These are phyloP conservation scores for Jasminum sambac DNA, from an alignment of 257 asterid genomes.

Conservation along the genomic window DNA sequence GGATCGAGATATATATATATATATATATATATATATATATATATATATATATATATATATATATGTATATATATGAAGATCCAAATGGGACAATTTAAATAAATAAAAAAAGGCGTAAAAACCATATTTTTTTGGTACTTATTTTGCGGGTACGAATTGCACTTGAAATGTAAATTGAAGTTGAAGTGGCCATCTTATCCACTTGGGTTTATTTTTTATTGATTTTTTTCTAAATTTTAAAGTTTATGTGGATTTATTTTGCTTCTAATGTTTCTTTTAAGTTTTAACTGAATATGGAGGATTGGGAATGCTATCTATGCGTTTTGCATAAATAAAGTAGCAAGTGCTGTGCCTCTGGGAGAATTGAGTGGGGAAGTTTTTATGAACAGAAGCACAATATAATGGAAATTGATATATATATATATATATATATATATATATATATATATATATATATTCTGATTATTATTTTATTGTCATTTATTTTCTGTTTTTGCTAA, in stretches of 20 bases:
- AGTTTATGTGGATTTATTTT: not conserved
- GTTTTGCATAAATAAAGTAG: conserved; percentile 18
- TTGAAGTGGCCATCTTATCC: conserved; percentile 20
- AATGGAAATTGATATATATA: not conserved
- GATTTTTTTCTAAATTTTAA: conserved; percentile 14
- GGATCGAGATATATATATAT: conserved; percentile 8
- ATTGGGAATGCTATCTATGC: conserved; percentile 11
- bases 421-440: too few species aligned
- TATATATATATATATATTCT: conserved; percentile 3
- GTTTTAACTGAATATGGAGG: conserved; percentile 18
- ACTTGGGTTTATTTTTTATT: conserved; percentile 3
- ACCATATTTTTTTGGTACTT: conserved; percentile 26
- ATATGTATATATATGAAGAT: not conserved
- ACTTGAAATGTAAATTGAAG: conserved; percentile 20
- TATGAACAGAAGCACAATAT: not conserved
- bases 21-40: too few species aligned
- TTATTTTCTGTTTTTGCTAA: not conserved
- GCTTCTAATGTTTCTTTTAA: not conserved
- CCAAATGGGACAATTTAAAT: conserved; percentile 6
- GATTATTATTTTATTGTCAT: not conserved
- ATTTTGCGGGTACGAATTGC: conserved; percentile 9
- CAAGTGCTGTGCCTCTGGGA: conserved; percentile 16
- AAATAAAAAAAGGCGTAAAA: not conserved
- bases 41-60: too few species aligned
- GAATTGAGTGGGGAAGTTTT: conserved; percentile 11